Conservation (phyloP, 1,284 basidiomycete species). For the Puccinia polysora region DNA sequence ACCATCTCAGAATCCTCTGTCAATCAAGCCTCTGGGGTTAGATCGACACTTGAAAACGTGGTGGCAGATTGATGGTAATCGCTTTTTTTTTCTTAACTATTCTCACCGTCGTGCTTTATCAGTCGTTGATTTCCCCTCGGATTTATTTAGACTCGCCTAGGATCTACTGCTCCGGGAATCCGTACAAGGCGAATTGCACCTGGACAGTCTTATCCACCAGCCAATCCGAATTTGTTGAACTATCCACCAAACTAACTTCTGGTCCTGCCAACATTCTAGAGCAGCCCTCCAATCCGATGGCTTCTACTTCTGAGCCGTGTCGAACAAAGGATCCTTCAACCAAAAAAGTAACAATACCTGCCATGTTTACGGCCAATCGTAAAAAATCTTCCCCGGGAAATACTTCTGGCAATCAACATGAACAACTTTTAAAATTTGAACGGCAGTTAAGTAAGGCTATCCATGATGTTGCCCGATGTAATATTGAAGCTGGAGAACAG, state of each 20-base stretch:
- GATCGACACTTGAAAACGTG: conserved; percentile 37
- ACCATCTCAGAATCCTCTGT: conserved; percentile 26
- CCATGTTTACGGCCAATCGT: conserved; percentile 19
- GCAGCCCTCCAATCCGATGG: not conserved
- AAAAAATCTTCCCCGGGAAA: conserved; percentile 9
- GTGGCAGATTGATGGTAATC: conserved; percentile 44
- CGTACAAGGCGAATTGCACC: conserved; percentile 12
- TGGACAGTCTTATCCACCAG: conserved; percentile 37
- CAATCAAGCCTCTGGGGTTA: conserved; percentile 32
- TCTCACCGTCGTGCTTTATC: not conserved
- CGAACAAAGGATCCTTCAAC: not conserved
- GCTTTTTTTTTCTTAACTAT: not conserved
- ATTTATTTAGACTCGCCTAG: conserved; percentile 39
- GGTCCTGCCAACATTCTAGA: not conserved
- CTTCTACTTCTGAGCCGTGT: not conserved
- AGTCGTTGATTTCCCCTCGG: not conserved
- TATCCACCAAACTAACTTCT: conserved; percentile 1
- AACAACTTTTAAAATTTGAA: conserved; percentile 21
- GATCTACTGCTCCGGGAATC: conserved; percentile 42
- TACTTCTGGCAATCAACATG: conserved; percentile 6
- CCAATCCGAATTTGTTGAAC: conserved; percentile 14
- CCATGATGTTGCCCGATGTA: conserved; percentile 23
- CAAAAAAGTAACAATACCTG: conserved; percentile 25
- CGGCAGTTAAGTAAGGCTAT: conserved; percentile 25
- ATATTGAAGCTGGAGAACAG: conserved; percentile 35